Conservation (phyloP, 129 eudicot species). For the Cynara cardunculus region DNA sequence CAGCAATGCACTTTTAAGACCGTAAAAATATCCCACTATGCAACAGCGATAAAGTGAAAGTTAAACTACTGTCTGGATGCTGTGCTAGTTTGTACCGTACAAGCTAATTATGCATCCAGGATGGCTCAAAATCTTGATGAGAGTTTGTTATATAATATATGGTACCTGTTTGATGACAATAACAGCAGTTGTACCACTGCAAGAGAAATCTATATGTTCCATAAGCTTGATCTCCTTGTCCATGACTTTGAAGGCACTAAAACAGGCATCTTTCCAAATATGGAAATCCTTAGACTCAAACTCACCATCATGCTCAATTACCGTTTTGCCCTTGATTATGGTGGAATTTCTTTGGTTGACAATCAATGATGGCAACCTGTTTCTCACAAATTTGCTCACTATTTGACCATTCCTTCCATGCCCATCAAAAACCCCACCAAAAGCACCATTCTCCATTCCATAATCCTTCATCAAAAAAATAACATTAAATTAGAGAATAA, state of each 20-base stretch:
- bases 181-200: constrained; percentile 91
- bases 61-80: neutral
- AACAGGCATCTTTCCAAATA: constrained; percentile 69
- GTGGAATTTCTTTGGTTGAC: constrained; percentile 53
- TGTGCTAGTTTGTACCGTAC: neutral
- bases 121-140: neutral
- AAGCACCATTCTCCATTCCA: constrained; percentile 66
- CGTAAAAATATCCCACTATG: too few species aligned
- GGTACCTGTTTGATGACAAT: constrained; percentile 68
- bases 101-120: neutral
- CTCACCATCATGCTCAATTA: constrained; percentile 22
- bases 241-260: constrained; percentile 63
- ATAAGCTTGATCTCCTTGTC: constrained; percentile 67
- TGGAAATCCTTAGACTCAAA: constrained; percentile 29
- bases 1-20: neutral
- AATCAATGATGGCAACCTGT: constrained; percentile 63
- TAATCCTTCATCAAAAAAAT: constrained; percentile 54
- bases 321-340: constrained; percentile 32
- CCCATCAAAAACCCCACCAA: constrained; percentile 87
- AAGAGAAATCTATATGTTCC: constrained; percentile 57
- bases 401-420: constrained; percentile 77
- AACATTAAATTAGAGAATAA: neutral
- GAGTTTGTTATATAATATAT: neutral
- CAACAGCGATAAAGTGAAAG: too few species aligned
- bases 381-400: constrained; percentile 64